These are phyloP conservation scores for Carex arenaria DNA, from an alignment of 202 grass and related monocot genomes.

Conservation along the genomic window DNA sequence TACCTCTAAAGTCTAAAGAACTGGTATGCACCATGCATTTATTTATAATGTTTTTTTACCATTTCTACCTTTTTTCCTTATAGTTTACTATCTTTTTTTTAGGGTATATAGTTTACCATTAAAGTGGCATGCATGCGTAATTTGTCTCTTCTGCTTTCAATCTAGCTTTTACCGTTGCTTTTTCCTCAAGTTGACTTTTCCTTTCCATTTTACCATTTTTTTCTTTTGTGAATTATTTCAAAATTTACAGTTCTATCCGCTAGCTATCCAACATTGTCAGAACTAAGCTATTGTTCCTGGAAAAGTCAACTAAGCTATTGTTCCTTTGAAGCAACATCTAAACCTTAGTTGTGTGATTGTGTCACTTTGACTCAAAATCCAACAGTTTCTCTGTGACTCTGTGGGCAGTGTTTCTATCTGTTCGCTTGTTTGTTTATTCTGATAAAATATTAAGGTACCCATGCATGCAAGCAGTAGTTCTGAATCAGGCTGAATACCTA, in stretches of 20 bases:
- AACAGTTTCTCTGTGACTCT: background rate
- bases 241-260: background rate
- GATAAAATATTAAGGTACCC: background rate
- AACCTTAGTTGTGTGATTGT: background rate
- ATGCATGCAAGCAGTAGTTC: background rate
- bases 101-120: background rate
- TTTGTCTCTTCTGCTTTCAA: background rate
- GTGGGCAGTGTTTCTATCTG: no score
- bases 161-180: background rate
- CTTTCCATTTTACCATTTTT: background rate
- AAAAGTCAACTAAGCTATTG: background rate
- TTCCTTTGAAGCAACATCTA: background rate
- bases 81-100: no score
- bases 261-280: background rate
- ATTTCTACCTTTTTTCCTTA: background rate
- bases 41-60: background rate
- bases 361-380: background rate
- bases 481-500: background rate
- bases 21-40: background rate
- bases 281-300: background rate
- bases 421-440: background rate
- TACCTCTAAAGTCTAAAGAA: conserved; percentile 7
- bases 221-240: background rate
- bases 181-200: conserved; percentile 1
- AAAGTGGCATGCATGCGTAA: background rate